Evolutionary conservation across 176 grass and related monocot species (phyloP).

Genomic region (Poa annua): DNA sequence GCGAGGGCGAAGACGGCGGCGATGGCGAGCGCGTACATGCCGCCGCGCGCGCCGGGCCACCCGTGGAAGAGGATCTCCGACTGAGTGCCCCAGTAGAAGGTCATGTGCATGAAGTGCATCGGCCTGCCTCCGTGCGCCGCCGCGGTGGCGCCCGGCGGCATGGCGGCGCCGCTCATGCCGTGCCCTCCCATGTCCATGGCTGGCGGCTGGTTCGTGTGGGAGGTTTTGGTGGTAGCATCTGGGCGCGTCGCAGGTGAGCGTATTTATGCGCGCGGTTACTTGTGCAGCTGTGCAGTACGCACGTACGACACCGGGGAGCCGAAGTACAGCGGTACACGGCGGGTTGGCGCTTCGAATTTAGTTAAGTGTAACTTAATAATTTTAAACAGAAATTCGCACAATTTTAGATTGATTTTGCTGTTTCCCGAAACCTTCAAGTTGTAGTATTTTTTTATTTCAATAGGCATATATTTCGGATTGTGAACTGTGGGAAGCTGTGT

Average conservation of each 20-base stretch:
- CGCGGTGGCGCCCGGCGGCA: not conserved
- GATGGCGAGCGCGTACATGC: slow-evolving; percentile 83
- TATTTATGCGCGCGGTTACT: not conserved
- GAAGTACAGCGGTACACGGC: not conserved
- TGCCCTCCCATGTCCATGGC: slow-evolving; percentile 52
- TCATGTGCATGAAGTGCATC: slow-evolving; percentile 77
- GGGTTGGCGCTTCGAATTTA: not conserved
- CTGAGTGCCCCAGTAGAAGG: slow-evolving; percentile 88
- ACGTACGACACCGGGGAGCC: not conserved
- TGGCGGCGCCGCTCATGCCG: slow-evolving; percentile 22
- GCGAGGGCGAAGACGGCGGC: slow-evolving; percentile 49
- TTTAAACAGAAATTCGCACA: too few relatives aligned
- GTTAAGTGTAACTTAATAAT: too few relatives aligned
- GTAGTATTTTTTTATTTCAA: too few relatives aligned
- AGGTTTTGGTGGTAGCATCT: not conserved
- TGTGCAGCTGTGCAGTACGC: not conserved
- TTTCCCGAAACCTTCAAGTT: too few relatives aligned
- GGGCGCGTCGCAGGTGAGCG: not conserved
- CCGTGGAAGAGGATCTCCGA: slow-evolving; percentile 75
- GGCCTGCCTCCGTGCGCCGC: not conserved
- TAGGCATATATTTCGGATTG: too few relatives aligned
- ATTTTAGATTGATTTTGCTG: too few relatives aligned
- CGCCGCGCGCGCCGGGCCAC: slow-evolving; percentile 69
- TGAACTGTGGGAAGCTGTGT: too few relatives aligned
- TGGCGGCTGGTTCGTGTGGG: not conserved